Conservation (phyloP, 2,329 filamentous ascomycete species). For the Diaporthe ampelina region DNA sequence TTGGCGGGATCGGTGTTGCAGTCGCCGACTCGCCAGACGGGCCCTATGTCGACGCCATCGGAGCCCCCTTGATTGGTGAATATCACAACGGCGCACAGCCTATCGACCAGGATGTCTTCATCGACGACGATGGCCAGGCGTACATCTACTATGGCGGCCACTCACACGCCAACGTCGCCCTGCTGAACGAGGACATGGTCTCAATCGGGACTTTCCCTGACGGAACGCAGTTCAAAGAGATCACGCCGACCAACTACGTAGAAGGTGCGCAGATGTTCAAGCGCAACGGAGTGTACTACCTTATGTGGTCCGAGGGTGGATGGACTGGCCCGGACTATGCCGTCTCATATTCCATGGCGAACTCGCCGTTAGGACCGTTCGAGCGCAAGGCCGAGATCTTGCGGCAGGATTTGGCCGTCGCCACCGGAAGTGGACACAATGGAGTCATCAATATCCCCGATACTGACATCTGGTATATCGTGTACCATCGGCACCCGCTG, state of each 20-base stretch:
- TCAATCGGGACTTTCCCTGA: slow-evolving; percentile 57
- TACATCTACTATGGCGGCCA: slow-evolving; percentile 62
- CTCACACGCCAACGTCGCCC: slow-evolving; percentile 58
- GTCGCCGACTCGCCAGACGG: slow-evolving; percentile 54
- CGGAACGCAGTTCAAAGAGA: slow-evolving; percentile 56
- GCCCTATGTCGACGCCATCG: slow-evolving; percentile 58
- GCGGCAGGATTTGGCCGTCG: slow-evolving; percentile 51
- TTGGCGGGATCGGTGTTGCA: slow-evolving; percentile 59
- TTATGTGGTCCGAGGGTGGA: slow-evolving; percentile 60
- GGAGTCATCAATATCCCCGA: slow-evolving; percentile 56
- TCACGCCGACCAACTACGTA: slow-evolving; percentile 61
- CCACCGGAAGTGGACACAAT: slow-evolving; percentile 56
- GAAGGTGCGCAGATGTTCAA: slow-evolving; percentile 61
- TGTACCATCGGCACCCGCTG: slow-evolving; percentile 61
- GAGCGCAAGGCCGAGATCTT: slow-evolving; percentile 54
- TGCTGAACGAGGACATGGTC: slow-evolving; percentile 59
- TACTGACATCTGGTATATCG: slow-evolving; percentile 59
- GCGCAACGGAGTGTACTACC: slow-evolving; percentile 57
- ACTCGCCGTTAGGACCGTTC: slow-evolving; percentile 59
- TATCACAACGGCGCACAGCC: slow-evolving; percentile 63
- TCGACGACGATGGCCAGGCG: slow-evolving; percentile 56
- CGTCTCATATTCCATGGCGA: slow-evolving; percentile 58
- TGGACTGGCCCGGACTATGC: slow-evolving; percentile 62
- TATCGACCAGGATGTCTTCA: slow-evolving; percentile 61
- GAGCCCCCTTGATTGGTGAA: slow-evolving; percentile 57